These are phyloP conservation scores for Echinosophora koreensis DNA, from an alignment of 306 rosid genomes.

Conservation along the genomic window DNA sequence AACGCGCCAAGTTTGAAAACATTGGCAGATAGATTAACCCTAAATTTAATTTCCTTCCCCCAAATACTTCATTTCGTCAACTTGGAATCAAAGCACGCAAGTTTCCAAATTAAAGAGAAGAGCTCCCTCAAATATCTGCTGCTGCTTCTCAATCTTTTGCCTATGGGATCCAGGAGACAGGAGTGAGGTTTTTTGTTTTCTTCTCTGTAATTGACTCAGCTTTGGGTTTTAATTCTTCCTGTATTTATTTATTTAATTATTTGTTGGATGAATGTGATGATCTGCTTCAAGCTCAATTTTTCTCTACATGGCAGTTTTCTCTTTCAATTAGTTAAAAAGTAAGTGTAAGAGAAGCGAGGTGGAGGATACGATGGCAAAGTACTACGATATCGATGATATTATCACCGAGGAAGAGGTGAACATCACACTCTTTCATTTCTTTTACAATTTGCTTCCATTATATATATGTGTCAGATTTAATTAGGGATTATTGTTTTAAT, in stretches of 20 bases:
- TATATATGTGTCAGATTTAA: constrained; percentile 19
- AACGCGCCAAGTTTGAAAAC: too few species aligned
- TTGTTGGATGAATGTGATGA: background rate
- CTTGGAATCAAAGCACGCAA: too few species aligned
- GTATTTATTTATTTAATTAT: background rate
- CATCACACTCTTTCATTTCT: background rate
- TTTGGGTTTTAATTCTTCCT: background rate
- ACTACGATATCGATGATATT: constrained; percentile 88
- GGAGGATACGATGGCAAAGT: constrained; percentile 64
- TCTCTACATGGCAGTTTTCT: constrained; percentile 22
- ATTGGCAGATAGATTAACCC: too few species aligned
- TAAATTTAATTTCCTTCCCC: too few species aligned
- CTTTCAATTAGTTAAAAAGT: constrained; percentile 47
- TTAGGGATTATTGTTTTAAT: background rate
- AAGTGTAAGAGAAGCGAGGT: constrained; percentile 37
- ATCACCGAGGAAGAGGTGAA: constrained; percentile 87
- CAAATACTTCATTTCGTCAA: too few species aligned
- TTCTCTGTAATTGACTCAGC: too few species aligned
- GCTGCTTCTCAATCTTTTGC: too few species aligned
- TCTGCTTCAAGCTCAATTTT: constrained; percentile 14
- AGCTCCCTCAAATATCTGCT: too few species aligned
- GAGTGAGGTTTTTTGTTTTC: too few species aligned
- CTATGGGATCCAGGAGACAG: too few species aligned
- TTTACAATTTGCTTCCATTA: background rate
- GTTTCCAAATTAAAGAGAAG: too few species aligned